A percentile compares a stretch with the other conserved stretches of the same genome.
Evolutionary conservation across 73 alveolate species (phyloP).

Genomic region (Paramecium primaurelia): DNA sequence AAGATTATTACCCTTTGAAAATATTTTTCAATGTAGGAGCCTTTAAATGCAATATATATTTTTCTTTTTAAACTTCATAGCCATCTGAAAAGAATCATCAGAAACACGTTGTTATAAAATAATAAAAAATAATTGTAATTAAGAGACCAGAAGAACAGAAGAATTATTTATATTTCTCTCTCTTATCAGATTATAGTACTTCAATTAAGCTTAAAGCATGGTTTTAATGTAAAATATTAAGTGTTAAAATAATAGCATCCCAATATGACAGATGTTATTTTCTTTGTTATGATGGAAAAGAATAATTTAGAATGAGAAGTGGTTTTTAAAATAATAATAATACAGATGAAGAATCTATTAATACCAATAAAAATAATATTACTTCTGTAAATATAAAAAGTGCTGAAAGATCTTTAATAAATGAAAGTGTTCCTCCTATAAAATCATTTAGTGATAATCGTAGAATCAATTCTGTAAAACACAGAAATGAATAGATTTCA

Average conservation of each 20-base stretch:
- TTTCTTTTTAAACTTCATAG: background rate
- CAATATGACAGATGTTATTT: background rate
- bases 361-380: background rate
- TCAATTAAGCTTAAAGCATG: background rate
- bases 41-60: background rate
- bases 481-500: background rate
- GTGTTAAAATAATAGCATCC: background rate
- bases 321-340: background rate
- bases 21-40: background rate
- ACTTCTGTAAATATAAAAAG: background rate
- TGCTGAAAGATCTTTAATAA: background rate
- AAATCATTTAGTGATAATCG: background rate
- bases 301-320: background rate
- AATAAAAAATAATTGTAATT: background rate
- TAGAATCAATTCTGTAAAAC: background rate
- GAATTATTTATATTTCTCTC: background rate
- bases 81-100: background rate
- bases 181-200: background rate
- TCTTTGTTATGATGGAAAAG: background rate
- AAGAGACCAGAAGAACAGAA: background rate
- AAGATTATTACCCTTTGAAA: background rate
- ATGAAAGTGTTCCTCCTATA: background rate
- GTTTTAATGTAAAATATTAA: background rate
- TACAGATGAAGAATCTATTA: background rate
- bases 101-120: background rate